These are phyloP conservation scores for Pseudogymnoascus sp. DNA, from an alignment of 2,329 filamentous ascomycete species.

Conservation along the genomic window DNA sequence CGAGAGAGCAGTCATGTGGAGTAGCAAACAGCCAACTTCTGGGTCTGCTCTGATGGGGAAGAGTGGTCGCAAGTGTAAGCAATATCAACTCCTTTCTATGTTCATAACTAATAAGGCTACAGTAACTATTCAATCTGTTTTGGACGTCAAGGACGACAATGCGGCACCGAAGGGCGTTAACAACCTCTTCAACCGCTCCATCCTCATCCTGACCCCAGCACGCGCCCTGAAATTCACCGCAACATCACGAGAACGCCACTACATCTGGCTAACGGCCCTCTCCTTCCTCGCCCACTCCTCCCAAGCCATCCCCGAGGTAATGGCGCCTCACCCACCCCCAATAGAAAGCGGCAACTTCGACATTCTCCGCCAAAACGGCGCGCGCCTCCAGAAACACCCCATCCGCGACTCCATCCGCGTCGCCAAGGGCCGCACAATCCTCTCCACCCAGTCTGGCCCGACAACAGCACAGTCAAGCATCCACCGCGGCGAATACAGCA, in stretches of 20 bases:
- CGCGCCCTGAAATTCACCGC: slow-evolving; percentile 94
- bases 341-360: slow-evolving; percentile 44
- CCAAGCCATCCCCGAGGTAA: slow-evolving; percentile 68
- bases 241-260: slow-evolving; percentile 72
- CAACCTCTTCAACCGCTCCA: slow-evolving; percentile 78
- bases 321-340: slow-evolving; percentile 45
- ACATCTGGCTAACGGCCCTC: slow-evolving; percentile 86
- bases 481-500: slow-evolving; percentile 25
- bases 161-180: slow-evolving; percentile 63
- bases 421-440: slow-evolving; percentile 61
- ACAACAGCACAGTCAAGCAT: slow-evolving; percentile 27
- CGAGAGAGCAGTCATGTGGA: slow-evolving; percentile 94
- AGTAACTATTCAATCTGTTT: slow-evolving; percentile 92
- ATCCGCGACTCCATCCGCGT: slow-evolving; percentile 87
- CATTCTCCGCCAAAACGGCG: slow-evolving; percentile 21
- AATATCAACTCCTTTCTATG: slow-evolving; percentile 10
- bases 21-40: slow-evolving; percentile 88
- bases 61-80: slow-evolving; percentile 86
- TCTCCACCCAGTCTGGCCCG: slow-evolving; percentile 30
- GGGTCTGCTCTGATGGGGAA: slow-evolving; percentile 87
- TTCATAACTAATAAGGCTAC: slow-evolving; percentile 23
- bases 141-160: slow-evolving; percentile 94
- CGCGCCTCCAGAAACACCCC: slow-evolving; percentile 31
- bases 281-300: slow-evolving; percentile 91
- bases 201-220: slow-evolving; percentile 87